A percentile compares a stretch with the other conserved stretches of the same genome.
phyloP scores from a whole-genome alignment of 106 monocot genomes.

The Hemerocallis citrina region DNA sequence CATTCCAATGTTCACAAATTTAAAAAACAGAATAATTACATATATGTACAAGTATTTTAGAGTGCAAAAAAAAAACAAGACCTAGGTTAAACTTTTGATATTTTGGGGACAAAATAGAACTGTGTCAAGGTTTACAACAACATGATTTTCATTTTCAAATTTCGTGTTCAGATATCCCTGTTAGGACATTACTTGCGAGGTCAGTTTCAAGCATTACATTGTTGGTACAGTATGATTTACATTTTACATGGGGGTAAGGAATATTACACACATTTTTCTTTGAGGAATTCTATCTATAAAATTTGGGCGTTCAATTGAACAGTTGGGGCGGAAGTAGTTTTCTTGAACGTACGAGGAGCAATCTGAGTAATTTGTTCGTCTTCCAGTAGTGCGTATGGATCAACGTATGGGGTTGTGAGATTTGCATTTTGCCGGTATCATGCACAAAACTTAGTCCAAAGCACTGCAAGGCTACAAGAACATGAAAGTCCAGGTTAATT shows the following conservation, averaged over 20 bases:
- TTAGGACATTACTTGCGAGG: no score
- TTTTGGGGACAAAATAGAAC: no score
- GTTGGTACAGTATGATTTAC: background rate
- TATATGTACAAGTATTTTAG: no score
- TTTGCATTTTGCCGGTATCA: conserved; percentile 49
- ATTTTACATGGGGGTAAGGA: conserved; percentile 12
- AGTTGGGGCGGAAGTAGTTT: conserved; percentile 2
- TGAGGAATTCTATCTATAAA: background rate
- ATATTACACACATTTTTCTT: conserved; percentile 20
- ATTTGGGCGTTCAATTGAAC: background rate
- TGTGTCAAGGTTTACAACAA: no score
- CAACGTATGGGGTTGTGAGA: conserved; percentile 52
- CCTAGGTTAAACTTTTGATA: no score
- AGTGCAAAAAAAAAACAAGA: no score
- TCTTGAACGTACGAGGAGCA: conserved; percentile 33
- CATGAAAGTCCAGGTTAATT: background rate
- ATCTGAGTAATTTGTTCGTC: conserved; percentile 55
- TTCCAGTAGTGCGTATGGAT: conserved; percentile 69
- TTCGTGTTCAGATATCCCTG: no score
- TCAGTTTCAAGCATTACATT: no score
- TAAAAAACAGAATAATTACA: no score
- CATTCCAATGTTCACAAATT: no score
- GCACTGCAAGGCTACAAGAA: conserved; percentile 41
- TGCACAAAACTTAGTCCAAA: conserved; percentile 85
- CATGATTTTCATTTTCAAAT: no score